Evolutionary conservation across 805 yeast species (phyloP), one percentile per base, ranked within the genome.

Genomic region (Millerozyma miso): DNA sequence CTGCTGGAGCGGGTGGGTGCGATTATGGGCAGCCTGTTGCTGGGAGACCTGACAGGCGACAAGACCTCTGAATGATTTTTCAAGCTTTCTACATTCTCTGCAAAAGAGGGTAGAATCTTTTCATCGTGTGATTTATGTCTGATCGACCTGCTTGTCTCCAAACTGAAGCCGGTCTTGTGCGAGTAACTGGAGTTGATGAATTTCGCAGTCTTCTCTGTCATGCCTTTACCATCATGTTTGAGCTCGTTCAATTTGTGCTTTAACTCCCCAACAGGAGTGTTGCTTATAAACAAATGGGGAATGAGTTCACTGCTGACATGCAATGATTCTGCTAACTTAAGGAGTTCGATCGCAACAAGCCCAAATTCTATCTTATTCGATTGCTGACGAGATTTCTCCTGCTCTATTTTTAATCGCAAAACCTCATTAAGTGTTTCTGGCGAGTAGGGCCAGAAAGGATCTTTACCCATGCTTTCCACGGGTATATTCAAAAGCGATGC

Each of bases 311-410:
- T 56, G 20, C 60, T 63, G 5, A 73, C 51, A 16, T 65, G 55
- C 54, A 69, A 54, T 4, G 58, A 48, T 23, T 62, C 57, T 1
- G 58, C 65, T 35, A 58, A 48, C 23, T 60, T 60, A 31, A 74
- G 47, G 10, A 74, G 50, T 35, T 72, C 72, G 8, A 73, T 38
- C 1, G 71, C 58, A 4, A 63, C 51, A 4, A 51, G 43, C 19
- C 67, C 60, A 41, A 59, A 63, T 31, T 64, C 65, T 31, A 55
- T 50, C 40, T 62, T 63, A 26, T 60, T 43, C 31, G 60, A 52
- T 41, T 71, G 75, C 40, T 65, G 73, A 43, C 55, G 62, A 3
- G 75, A 63, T 42, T 58, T 61, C 43, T 73, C 79, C 49, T 73
- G 73, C 45, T 72, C 76, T 2, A 60, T 58, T 49, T 63, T 63